Conservation (phyloP, 1,139 yeast species). For the Suhomyces panamericanus region DNA sequence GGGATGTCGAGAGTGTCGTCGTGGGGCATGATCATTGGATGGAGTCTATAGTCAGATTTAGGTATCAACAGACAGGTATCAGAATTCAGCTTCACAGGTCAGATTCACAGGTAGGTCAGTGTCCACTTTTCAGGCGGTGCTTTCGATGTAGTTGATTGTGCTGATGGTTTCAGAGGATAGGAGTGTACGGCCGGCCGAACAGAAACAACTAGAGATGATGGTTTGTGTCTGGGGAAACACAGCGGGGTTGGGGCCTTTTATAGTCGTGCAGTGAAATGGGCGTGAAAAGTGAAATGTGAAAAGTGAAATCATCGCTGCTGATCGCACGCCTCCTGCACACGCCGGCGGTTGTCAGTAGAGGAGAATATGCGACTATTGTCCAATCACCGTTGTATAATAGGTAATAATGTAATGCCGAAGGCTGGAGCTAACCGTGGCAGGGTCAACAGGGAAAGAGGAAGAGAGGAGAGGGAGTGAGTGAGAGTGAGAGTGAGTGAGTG, state of each 20-base stretch:
- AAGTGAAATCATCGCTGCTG: slow-evolving; percentile 2
- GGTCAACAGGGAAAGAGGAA: neutral
- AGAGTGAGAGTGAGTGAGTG: no score
- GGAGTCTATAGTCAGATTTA: no score
- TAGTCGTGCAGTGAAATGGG: slow-evolving; percentile 2
- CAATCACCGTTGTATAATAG: slow-evolving; percentile 9
- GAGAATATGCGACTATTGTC: slow-evolving; percentile 6
- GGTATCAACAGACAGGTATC: no score
- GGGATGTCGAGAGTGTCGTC: slow-evolving; percentile 18
- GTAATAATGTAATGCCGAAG: slow-evolving; percentile 1
- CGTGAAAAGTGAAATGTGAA: no score
- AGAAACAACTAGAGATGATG: no score
- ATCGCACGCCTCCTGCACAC: slow-evolving; percentile 9
- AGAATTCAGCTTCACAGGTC: no score
- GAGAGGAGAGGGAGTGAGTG: no score
- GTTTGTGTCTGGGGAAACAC: neutral
- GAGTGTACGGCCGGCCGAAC: neutral
- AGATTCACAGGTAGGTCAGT: neutral
- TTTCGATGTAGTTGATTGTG: no score
- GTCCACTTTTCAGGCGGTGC: no score
- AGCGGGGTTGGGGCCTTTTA: slow-evolving; percentile 1
- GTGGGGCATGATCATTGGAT: slow-evolving; percentile 12
- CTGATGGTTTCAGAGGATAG: no score
- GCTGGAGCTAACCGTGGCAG: neutral
- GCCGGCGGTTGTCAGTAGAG: slow-evolving; percentile 6